Evolutionary conservation across 768 basidiomycete species (phyloP).

Genomic region (Nidularia pulvinata): DNA sequence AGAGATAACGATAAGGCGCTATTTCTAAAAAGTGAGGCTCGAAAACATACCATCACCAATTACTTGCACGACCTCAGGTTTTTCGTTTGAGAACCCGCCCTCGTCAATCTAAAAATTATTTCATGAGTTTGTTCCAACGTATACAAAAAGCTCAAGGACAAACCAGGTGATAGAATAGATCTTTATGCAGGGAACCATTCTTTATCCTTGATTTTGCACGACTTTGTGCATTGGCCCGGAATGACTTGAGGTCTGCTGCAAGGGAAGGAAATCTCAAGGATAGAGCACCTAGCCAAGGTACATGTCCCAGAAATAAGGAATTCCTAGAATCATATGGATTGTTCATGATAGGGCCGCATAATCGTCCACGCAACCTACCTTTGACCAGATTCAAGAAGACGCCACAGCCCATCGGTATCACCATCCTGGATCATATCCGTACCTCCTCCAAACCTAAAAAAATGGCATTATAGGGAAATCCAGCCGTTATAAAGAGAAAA

Average conservation of each 20-base stretch:
- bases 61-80: constrained; percentile 23
- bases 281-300: constrained; percentile 45
- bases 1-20: neutral
- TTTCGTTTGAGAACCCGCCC: neutral
- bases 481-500: neutral
- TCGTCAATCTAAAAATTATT: no score
- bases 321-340: constrained; percentile 16
- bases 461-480: no score
- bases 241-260: constrained; percentile 34
- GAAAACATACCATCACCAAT: constrained; percentile 28
- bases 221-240: constrained; percentile 34
- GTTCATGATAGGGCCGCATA: neutral
- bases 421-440: constrained; percentile 30
- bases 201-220: constrained; percentile 18
- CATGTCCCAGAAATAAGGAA: constrained; percentile 40
- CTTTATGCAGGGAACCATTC: no score
- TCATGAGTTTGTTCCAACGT: no score
- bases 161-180: no score
- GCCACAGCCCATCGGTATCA: constrained; percentile 41
- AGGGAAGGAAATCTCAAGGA: constrained; percentile 31
- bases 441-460: constrained; percentile 7
- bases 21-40: neutral
- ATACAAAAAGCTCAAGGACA: no score
- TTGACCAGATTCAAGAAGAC: constrained; percentile 39
- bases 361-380: constrained; percentile 25